Percentiles rank a stretch among this genome's conserved stretches.
Conservation (phyloP, 2,329 filamentous ascomycete species). For the Huntiella decipiens region DNA sequence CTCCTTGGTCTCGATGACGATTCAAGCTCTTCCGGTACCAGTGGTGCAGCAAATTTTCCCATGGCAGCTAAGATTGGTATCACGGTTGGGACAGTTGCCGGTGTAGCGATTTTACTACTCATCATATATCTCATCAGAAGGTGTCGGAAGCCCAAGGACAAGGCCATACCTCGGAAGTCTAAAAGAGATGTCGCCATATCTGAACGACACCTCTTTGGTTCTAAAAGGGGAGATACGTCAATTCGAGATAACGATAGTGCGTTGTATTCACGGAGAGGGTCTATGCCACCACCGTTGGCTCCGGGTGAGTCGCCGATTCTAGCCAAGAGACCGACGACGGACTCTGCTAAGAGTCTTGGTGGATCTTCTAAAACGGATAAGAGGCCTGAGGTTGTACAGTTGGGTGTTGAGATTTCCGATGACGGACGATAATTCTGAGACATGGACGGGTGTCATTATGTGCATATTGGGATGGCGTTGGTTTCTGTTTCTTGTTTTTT, state of each 20-base stretch:
- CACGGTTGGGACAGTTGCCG: slow-evolving; percentile 9
- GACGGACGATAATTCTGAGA: background rate
- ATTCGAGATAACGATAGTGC: too few species aligned
- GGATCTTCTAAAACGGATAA: background rate
- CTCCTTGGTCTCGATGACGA: slow-evolving; percentile 18
- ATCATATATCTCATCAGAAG: slow-evolving; percentile 9
- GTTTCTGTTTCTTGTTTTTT: too few species aligned
- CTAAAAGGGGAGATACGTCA: too few species aligned
- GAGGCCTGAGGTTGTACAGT: background rate
- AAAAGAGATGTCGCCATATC: background rate
- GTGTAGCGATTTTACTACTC: slow-evolving; percentile 7
- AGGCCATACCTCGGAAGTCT: background rate
- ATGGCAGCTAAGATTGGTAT: slow-evolving; percentile 12
- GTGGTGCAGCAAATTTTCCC: slow-evolving; percentile 5
- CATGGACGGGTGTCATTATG: too few species aligned
- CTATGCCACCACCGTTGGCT: background rate
- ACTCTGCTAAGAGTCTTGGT: background rate
- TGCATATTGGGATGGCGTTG: too few species aligned
- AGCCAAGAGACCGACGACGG: slow-evolving; percentile 1
- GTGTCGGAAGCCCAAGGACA: slow-evolving; percentile 8
- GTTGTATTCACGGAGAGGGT: background rate
- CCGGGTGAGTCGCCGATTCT: background rate
- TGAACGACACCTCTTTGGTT: background rate
- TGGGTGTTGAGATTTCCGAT: background rate
- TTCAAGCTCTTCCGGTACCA: background rate